Percentiles rank a stretch among this genome's conserved stretches.
Conservation (phyloP, 768 basidiomycete genomes). For the Mycena vitilis region DNA sequence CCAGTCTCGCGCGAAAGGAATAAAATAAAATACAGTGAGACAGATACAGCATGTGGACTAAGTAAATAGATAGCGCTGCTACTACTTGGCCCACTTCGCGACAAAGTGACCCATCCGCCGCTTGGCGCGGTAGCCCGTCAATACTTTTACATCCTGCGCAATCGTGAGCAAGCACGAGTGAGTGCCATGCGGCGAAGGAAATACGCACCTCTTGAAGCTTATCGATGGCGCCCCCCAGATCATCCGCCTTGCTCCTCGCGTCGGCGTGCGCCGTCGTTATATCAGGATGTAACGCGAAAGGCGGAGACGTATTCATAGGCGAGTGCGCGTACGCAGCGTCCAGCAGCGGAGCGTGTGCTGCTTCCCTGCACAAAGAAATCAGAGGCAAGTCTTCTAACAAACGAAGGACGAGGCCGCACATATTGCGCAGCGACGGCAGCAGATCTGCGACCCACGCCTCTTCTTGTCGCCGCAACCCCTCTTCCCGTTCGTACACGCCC, state of each 20-base stretch:
- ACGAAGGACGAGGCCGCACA: constrained; percentile 34
- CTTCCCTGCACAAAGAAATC: constrained; percentile 25
- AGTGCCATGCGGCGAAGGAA: not conserved
- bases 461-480: constrained; percentile 31
- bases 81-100: constrained; percentile 23
- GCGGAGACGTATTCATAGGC: constrained; percentile 42
- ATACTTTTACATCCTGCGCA: constrained; percentile 23
- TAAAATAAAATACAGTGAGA: too few relatives aligned
- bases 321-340: constrained; percentile 41
- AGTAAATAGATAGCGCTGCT: not conserved
- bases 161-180: not conserved
- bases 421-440: constrained; percentile 30
- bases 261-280: constrained; percentile 30
- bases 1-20: too few relatives aligned
- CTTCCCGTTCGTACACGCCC: constrained; percentile 20
- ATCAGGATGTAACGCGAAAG: constrained; percentile 37
- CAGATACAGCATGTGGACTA: too few relatives aligned
- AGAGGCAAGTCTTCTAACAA: not conserved
- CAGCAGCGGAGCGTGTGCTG: constrained; percentile 36
- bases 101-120: constrained; percentile 28
- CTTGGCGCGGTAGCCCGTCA: constrained; percentile 23
- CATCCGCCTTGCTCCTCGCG: constrained; percentile 37
- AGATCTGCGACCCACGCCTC: constrained; percentile 33
- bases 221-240: constrained; percentile 30
- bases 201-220: constrained; percentile 40